phyloP scores from a whole-genome alignment of 305 asterid genomes.

The Solanum hybrid region DNA sequence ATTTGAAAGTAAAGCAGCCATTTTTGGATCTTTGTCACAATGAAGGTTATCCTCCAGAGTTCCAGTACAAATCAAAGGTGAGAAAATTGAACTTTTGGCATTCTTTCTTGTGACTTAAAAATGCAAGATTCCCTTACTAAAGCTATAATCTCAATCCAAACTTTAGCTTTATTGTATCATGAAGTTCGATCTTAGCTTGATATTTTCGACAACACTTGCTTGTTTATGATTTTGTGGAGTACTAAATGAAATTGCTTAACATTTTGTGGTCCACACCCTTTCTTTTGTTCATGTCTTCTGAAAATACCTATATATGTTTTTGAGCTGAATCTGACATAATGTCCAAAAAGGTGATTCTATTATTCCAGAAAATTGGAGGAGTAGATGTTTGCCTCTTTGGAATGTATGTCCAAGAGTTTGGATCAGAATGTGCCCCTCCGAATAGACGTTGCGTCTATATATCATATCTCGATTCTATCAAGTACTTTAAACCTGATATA shows the following conservation, averaged over 20 bases:
- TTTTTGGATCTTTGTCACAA: constrained; percentile 50
- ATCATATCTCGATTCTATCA: constrained; percentile 74
- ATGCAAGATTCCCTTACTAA: not conserved
- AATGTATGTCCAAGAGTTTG: constrained; percentile 78
- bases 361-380: constrained; percentile 70
- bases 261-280: not conserved
- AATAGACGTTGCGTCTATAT: constrained; percentile 61
- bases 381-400: constrained; percentile 61
- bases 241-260: not conserved
- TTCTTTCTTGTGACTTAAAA: not conserved
- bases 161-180: not conserved
- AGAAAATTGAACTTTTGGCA: constrained; percentile 6
- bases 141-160: not conserved
- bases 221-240: not conserved
- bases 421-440: constrained; percentile 64
- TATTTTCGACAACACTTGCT: not conserved
- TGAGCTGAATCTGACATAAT: constrained; percentile 12
- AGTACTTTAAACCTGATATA: constrained; percentile 62
- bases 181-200: not conserved
- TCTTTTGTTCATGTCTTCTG: not conserved
- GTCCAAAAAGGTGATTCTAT: constrained; percentile 45
- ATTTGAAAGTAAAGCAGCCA: constrained; percentile 50
- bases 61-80: constrained; percentile 68
- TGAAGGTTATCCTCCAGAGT: constrained; percentile 53
- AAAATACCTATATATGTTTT: not conserved